Base-by-base conservation (phyloP, 768 basidiomycete genomes). In the Lactarius tabidus region DNA sequence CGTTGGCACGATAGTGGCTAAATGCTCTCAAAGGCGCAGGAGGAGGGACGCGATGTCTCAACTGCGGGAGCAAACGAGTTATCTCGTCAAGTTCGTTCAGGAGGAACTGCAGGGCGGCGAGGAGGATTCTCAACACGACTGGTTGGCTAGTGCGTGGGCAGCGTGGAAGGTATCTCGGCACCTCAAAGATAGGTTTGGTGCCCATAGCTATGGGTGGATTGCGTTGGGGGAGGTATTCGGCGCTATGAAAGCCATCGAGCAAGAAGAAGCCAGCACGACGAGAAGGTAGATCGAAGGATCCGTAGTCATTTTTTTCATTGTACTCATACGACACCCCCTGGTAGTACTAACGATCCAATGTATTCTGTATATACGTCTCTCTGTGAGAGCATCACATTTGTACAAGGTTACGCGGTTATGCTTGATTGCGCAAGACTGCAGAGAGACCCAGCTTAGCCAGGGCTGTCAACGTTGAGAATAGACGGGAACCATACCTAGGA, bases 341-440 rank as follows among this genome's bases (percentile, higher is more conserved):
- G 43, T 60, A 51, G 54, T 61, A 60, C 64, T 15, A 52, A 38
- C 20, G n/a, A n/a, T 43, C 4, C 45, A 38, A 57, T 20, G 45
- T 39, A 39, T 35, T 36, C 35, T 57, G 54, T 56, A 31, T 38
- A 26, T n/a, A 43, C 45, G 28, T 45, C 23, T 56, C 20, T 57
- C 61, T 48, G 17, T 17, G 45, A 26, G 54, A 55, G 53, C 28
- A 60, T 2, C 14, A 28, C 38, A 29, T 45, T 41, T 36, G 12
- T 33, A 38, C 48, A 51, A 26, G 26, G 12, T 51, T 26, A 48
- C 29, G 54, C n/a, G 6, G n/a, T 52, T 68, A 72, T 69, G 87
- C 84, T 74, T 88, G 87, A 73, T 90, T 89, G 70, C 90, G 89
- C 67, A 91, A 79, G 72, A 92, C 90, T 91, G 62, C 52, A 48